Evolutionary conservation across 345 rosid species (phyloP).

Genomic region (Murraya paniculata): DNA sequence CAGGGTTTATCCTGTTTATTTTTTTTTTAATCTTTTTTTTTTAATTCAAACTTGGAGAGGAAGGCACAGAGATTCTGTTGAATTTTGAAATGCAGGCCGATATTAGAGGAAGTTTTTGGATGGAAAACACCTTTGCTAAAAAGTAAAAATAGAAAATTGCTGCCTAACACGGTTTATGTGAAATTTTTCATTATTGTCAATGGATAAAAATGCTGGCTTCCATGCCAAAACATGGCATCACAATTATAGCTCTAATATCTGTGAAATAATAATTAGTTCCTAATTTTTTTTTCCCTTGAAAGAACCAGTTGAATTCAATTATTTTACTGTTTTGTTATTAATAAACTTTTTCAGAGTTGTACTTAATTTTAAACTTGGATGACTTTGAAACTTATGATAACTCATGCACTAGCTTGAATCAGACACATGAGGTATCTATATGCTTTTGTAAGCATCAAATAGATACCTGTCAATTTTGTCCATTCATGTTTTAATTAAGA

Average conservation of each 20-base stretch:
- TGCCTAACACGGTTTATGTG: background rate
- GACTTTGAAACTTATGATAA: background rate
- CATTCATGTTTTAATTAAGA: background rate
- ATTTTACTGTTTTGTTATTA: background rate
- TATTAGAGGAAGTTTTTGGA: constrained; percentile 4
- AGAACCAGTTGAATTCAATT: background rate
- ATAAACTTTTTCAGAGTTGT: background rate
- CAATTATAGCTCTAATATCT: background rate
- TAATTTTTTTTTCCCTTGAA: background rate
- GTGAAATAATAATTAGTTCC: background rate
- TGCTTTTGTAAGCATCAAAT: constrained; percentile 1
- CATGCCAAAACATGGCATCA: background rate
- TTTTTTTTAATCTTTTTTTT: background rate
- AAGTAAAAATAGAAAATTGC: background rate
- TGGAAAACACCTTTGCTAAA: background rate
- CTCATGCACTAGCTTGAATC: background rate
- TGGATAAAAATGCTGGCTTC: background rate
- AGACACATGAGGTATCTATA: background rate
- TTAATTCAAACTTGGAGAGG: constrained; percentile 10
- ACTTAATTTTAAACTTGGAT: background rate
- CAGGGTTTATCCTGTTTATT: background rate
- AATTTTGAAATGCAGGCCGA: background rate
- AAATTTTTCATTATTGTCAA: too few relatives aligned
- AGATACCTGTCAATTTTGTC: background rate
- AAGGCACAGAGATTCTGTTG: background rate